phyloP scores from a whole-genome alignment of 2,329 filamentous ascomycete species.

The Fonsecaea erecta region DNA sequence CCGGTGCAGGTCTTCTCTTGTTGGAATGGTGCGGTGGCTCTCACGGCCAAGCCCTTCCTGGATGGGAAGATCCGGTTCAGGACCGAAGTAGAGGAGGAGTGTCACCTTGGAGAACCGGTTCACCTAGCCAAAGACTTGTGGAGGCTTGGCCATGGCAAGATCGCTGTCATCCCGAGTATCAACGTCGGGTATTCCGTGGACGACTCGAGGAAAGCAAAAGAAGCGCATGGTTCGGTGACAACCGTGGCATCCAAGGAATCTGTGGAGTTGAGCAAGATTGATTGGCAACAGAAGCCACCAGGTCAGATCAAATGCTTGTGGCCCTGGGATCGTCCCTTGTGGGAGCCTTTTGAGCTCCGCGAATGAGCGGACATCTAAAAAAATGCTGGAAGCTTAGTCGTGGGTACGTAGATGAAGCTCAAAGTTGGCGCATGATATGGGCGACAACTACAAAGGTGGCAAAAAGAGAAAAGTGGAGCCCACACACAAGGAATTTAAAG shows the following conservation, averaged over 20 bases:
- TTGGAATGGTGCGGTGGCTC: constrained; percentile 62
- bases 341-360: constrained; percentile 23
- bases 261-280: constrained; percentile 25
- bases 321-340: constrained; percentile 13
- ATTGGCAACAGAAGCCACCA: constrained; percentile 37
- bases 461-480: not conserved
- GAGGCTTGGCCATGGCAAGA: constrained; percentile 55
- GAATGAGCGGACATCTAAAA: not conserved
- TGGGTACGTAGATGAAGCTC: not conserved
- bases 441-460: not conserved
- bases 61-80: constrained; percentile 54
- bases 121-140: constrained; percentile 65
- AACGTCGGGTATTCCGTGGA: constrained; percentile 61
- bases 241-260: constrained; percentile 19
- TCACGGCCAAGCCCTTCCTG: constrained; percentile 56
- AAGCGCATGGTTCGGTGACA: constrained; percentile 55
- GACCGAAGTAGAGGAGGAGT: constrained; percentile 49
- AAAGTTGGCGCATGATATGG: not conserved
- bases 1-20: constrained; percentile 66
- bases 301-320: constrained; percentile 36
- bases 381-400: not conserved
- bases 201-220: constrained; percentile 53
- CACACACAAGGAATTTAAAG: not conserved
- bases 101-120: constrained; percentile 60
- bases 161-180: constrained; percentile 61